A percentile compares a stretch with the other conserved stretches of the same genome.
phyloP scores from a whole-genome alignment of 1,284 basidiomycete genomes.

The Rhodotorula sp. region DNA sequence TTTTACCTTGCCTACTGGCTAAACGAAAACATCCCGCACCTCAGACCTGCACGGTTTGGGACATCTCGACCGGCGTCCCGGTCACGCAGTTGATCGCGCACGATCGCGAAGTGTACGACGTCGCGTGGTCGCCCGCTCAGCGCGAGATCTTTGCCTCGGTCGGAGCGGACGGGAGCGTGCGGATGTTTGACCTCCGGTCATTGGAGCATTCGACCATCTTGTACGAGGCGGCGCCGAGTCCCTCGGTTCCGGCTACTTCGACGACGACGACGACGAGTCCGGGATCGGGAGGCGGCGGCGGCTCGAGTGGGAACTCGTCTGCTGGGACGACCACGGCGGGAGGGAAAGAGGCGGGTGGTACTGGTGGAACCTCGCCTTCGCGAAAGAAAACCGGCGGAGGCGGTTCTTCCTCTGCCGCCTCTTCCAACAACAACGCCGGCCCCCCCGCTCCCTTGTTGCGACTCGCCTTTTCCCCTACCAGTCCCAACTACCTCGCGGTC shows the following conservation, averaged over 20 bases:
- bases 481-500: constrained; percentile 88
- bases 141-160: constrained; percentile 98
- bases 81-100: constrained; percentile 88
- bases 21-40: not conserved
- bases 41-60: constrained; percentile 62
- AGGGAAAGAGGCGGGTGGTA: not conserved
- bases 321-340: not conserved
- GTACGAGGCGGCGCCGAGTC: constrained; percentile 75
- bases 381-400: not conserved
- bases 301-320: not conserved
- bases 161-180: constrained; percentile 92
- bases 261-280: not conserved
- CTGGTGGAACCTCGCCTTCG: not conserved
- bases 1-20: not conserved
- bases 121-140: constrained; percentile 81
- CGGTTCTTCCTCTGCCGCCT: constrained; percentile 1
- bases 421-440: constrained; percentile 43
- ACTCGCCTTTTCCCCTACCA: constrained; percentile 80
- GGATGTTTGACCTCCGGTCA: constrained; percentile 93
- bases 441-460: constrained; percentile 66
- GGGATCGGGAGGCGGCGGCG: not conserved
- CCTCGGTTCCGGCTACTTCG: constrained; percentile 44
- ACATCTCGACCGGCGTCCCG: constrained; percentile 91
- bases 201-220: constrained; percentile 98
- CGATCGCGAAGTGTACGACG: constrained; percentile 77